A percentile compares a stretch with the other conserved stretches of the same genome.
Evolutionary conservation across 73 alveolate species (phyloP).

Genomic region (Symbiodinium pilosum): DNA sequence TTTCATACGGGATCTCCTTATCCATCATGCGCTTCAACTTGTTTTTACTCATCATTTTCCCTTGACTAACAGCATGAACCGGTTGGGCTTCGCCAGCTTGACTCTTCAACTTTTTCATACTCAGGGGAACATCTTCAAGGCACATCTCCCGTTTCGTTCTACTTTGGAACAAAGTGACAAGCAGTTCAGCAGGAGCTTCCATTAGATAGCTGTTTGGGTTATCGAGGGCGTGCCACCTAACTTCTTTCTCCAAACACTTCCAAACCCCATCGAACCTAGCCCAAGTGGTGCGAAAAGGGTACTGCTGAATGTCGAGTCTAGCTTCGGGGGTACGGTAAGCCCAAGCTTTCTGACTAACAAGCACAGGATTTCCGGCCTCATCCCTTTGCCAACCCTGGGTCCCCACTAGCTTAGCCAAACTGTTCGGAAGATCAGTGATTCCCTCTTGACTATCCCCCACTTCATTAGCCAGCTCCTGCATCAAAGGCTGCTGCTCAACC

Average conservation of each 20-base stretch:
- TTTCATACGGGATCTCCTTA: slow-evolving; percentile 6
- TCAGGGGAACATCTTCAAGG: background rate
- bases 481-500: background rate
- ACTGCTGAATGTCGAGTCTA: too few relatives aligned
- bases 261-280: background rate
- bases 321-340: background rate
- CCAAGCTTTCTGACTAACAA: background rate
- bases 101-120: background rate
- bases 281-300: slow-evolving; percentile 17
- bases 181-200: background rate
- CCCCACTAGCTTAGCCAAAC: too few relatives aligned
- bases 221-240: background rate
- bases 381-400: background rate
- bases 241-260: slow-evolving; percentile 7
- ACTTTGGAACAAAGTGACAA: background rate
- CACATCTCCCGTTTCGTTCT: background rate
- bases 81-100: background rate
- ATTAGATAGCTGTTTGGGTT: background rate
- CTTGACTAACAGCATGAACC: background rate
- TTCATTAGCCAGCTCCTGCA: background rate
- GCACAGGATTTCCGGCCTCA: background rate
- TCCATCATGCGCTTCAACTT: background rate
- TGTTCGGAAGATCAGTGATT: too few relatives aligned
- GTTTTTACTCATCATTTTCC: background rate
- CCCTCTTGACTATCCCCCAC: background rate